Percentiles rank a stretch among this genome's conserved stretches.
These are phyloP conservation scores for Acacia melanoxylon DNA, from an alignment of 306 rosid species.

Conservation along the genomic window DNA sequence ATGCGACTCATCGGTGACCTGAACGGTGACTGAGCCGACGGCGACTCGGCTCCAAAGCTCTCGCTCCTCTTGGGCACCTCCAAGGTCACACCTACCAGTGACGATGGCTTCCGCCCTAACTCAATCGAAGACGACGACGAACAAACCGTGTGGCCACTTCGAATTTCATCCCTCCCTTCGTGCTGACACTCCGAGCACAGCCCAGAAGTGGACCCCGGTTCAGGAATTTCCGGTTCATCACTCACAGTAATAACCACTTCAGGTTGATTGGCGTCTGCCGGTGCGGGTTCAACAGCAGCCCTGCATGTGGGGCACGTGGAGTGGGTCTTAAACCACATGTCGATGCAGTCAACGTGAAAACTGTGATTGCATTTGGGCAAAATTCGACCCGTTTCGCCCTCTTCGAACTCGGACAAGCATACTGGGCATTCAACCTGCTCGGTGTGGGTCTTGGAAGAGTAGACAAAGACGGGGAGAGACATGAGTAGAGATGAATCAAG, in stretches of 20 bases:
- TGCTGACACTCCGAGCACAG: slow-evolving; percentile 40
- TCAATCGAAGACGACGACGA: slow-evolving; percentile 49
- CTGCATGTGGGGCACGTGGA: slow-evolving; percentile 84
- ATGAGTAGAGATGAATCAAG: slow-evolving; percentile 58
- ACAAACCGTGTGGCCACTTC: not conserved
- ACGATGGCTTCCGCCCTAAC: slow-evolving; percentile 43
- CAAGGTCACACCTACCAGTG: slow-evolving; percentile 42
- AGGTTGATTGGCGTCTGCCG: not conserved
- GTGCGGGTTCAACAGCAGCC: slow-evolving; percentile 54
- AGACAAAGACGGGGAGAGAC: slow-evolving; percentile 60
- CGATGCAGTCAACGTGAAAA: slow-evolving; percentile 79
- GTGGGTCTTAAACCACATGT: slow-evolving; percentile 92
- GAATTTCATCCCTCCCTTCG: not conserved
- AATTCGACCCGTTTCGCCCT: slow-evolving; percentile 65
- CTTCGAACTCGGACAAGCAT: slow-evolving; percentile 77
- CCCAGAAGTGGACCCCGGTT: slow-evolving; percentile 47
- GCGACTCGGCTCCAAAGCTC: slow-evolving; percentile 48
- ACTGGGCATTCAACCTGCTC: slow-evolving; percentile 72
- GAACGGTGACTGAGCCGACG: slow-evolving; percentile 48
- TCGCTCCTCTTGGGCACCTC: slow-evolving; percentile 62
- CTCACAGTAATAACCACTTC: slow-evolving; percentile 33
- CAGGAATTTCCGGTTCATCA: slow-evolving; percentile 30
- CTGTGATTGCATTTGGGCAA: slow-evolving; percentile 70
- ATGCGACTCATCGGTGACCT: slow-evolving; percentile 78
- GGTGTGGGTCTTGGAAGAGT: slow-evolving; percentile 36